These are phyloP conservation scores for Cryptosporidium muris DNA, from an alignment of 169 alveolate species.

Conservation along the genomic window DNA sequence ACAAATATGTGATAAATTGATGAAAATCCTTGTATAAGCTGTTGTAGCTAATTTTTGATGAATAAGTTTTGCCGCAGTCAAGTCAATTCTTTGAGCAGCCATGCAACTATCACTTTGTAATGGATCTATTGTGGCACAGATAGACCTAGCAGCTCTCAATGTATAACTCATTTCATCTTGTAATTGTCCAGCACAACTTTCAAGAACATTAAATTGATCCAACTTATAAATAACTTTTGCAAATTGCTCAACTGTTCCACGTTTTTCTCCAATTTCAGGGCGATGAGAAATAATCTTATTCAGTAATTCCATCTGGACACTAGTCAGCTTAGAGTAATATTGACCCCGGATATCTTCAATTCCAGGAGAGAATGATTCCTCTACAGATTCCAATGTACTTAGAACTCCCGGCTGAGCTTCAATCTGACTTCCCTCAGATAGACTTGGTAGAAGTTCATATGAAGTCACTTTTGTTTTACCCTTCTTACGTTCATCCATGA, in stretches of 20 bases:
- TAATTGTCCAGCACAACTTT: slow-evolving; percentile 63
- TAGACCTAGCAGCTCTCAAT: slow-evolving; percentile 43
- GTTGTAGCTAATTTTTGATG: slow-evolving; percentile 54
- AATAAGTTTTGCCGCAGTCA: slow-evolving; percentile 46
- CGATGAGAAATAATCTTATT: slow-evolving; percentile 56
- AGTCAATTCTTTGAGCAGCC: slow-evolving; percentile 61
- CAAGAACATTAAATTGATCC: slow-evolving; percentile 45
- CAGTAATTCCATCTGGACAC: slow-evolving; percentile 36
- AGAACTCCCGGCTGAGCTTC: slow-evolving; percentile 64
- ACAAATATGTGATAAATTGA: slow-evolving; percentile 57
- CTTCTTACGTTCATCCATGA: slow-evolving; percentile 39
- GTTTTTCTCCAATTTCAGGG: slow-evolving; percentile 47
- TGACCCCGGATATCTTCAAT: slow-evolving; percentile 60
- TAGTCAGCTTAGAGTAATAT: slow-evolving; percentile 32
- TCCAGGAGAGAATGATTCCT: slow-evolving; percentile 48
- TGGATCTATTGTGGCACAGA: slow-evolving; percentile 58
- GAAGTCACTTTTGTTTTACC: slow-evolving; percentile 24
- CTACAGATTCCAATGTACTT: slow-evolving; percentile 52
- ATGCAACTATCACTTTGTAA: slow-evolving; percentile 64
- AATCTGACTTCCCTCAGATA: slow-evolving; percentile 64
- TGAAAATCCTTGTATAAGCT: slow-evolving; percentile 11
- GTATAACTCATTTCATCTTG: slow-evolving; percentile 46
- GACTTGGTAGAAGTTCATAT: slow-evolving; percentile 59
- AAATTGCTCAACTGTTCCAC: slow-evolving; percentile 56
- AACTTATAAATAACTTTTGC: slow-evolving; percentile 63